Percentiles rank a stretch among this genome's conserved stretches.
These are phyloP conservation scores for Sungouiozyma intestinalis DNA, from an alignment of 805 yeast species.

Conservation along the genomic window DNA sequence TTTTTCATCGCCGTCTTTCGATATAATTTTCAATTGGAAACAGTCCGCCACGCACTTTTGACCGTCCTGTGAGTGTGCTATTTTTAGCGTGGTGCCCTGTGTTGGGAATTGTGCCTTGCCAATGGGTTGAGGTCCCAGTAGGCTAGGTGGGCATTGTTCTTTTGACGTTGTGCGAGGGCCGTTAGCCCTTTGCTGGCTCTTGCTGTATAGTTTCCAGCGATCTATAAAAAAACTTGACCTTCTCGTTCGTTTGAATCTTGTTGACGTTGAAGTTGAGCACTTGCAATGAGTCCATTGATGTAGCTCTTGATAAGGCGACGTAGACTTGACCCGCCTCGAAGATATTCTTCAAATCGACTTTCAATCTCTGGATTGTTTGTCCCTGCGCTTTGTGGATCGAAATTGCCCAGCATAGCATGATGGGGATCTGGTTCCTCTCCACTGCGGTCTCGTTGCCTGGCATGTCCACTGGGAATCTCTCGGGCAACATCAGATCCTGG, in stretches of 20 bases:
- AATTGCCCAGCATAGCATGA: constrained; percentile 70
- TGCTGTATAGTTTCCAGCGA: constrained; percentile 22
- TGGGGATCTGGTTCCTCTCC: constrained; percentile 51
- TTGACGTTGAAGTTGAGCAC: constrained; percentile 48
- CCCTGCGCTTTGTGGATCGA: constrained; percentile 84
- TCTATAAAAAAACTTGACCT: constrained; percentile 53
- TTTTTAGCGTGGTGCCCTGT: no score
- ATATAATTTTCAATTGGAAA: not conserved
- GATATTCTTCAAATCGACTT: constrained; percentile 53
- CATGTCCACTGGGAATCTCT: constrained; percentile 32
- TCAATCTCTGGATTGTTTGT: constrained; percentile 62
- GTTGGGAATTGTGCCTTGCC: no score
- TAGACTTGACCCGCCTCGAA: constrained; percentile 81
- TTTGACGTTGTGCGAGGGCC: no score
- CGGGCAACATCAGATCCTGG: constrained; percentile 29
- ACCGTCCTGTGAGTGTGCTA: not conserved
- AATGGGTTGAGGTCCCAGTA: no score
- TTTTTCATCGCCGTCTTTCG: not conserved
- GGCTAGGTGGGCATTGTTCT: no score
- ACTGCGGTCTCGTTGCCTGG: constrained; percentile 26
- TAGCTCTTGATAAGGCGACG: constrained; percentile 75
- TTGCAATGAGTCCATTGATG: constrained; percentile 52
- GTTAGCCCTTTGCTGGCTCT: not conserved
- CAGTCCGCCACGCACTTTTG: not conserved
- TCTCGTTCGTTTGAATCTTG: constrained; percentile 47